These are phyloP conservation scores for Dispira parvispora DNA, from an alignment of 192 early-diverging fungal genomes.

Conservation along the genomic window DNA sequence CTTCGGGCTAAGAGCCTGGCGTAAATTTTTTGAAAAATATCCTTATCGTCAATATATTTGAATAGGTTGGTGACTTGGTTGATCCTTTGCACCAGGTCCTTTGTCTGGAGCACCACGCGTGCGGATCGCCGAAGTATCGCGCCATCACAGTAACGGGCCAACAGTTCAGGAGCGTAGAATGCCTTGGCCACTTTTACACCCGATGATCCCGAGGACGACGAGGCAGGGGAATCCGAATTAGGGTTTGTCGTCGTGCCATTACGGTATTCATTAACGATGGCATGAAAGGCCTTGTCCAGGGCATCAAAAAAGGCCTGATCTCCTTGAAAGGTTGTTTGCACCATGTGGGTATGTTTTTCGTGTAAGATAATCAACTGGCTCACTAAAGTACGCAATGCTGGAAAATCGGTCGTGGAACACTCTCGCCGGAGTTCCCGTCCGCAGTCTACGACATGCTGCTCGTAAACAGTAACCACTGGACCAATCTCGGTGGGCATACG, in stretches of 20 bases:
- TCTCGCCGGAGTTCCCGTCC: background rate
- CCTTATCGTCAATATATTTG: slow-evolving; percentile 92
- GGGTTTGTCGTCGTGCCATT: slow-evolving; percentile 35
- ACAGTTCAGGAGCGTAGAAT: slow-evolving; percentile 64
- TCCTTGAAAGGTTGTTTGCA: slow-evolving; percentile 55
- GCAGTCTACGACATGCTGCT: background rate
- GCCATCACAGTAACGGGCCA: slow-evolving; percentile 83
- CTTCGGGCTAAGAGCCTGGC: slow-evolving; percentile 80
- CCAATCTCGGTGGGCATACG: background rate
- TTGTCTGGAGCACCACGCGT: slow-evolving; percentile 24
- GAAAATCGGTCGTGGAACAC: background rate
- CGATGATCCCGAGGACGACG: background rate
- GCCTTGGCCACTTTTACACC: slow-evolving; percentile 19
- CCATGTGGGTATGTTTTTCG: slow-evolving; percentile 63
- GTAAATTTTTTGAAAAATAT: slow-evolving; percentile 98
- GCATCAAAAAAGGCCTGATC: slow-evolving; percentile 82
- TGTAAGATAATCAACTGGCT: slow-evolving; percentile 75
- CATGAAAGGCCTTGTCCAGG: slow-evolving; percentile 82
- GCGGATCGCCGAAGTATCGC: slow-evolving; percentile 55
- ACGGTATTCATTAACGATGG: slow-evolving; percentile 82
- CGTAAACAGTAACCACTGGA: background rate
- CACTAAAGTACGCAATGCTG: slow-evolving; percentile 19
- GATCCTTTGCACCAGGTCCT: slow-evolving; percentile 29
- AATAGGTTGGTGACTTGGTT: slow-evolving; percentile 66
- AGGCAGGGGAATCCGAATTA: background rate